Conservation (phyloP, 2,329 filamentous ascomycete genomes). For the Fonsecaea nubica region DNA sequence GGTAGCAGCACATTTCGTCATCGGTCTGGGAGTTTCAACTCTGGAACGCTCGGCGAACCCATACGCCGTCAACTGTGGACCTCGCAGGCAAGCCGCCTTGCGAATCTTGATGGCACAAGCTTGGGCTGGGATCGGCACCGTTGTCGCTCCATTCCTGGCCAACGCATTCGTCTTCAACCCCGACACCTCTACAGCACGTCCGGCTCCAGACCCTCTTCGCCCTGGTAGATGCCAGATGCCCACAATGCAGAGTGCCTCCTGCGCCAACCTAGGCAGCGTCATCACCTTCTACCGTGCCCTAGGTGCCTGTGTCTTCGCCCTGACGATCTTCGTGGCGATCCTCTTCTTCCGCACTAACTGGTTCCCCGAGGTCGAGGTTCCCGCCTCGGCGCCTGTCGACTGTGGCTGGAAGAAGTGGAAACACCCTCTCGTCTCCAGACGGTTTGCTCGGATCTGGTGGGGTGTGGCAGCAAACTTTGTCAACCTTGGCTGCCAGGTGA, state of each 20-base stretch:
- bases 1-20: constrained; percentile 66
- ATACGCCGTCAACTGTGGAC: constrained; percentile 77
- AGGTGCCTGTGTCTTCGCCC: constrained; percentile 70
- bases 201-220: constrained; percentile 27
- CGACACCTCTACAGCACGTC: constrained; percentile 27
- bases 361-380: constrained; percentile 76
- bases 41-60: constrained; percentile 80
- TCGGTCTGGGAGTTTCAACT: constrained; percentile 74
- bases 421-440: constrained; percentile 45
- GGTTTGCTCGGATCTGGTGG: constrained; percentile 77
- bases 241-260: constrained; percentile 52
- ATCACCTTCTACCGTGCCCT: constrained; percentile 82
- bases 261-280: constrained; percentile 64
- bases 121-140: constrained; percentile 76
- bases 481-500: constrained; percentile 75
- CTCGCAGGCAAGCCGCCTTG: constrained; percentile 75
- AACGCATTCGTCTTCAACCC: constrained; percentile 67
- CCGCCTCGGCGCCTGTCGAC: constrained; percentile 63
- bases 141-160: constrained; percentile 75
- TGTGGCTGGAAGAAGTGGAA: constrained; percentile 43
- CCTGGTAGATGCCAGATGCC: constrained; percentile 35
- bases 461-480: constrained; percentile 78
- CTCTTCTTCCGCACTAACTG: constrained; percentile 66
- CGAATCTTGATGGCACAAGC: constrained; percentile 79
- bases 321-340: constrained; percentile 59